Evolutionary conservation across 257 asterid species (phyloP).

Genomic region (Ligustrum vulgare): DNA sequence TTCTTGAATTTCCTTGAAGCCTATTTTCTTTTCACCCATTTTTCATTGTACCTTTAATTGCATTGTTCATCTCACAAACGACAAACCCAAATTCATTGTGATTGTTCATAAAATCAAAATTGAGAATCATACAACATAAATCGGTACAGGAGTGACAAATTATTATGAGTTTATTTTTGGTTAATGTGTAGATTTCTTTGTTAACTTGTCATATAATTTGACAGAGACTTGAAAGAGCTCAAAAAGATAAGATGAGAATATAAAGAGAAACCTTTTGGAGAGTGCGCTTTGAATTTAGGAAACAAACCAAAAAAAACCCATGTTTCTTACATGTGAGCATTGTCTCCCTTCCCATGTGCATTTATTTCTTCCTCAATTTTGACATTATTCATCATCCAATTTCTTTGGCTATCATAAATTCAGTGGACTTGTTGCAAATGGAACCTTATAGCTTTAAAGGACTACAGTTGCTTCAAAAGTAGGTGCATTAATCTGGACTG

Average conservation of each 20-base stretch:
- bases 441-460: background rate
- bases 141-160: background rate
- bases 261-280: background rate
- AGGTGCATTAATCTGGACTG: background rate
- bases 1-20: too few relatives aligned
- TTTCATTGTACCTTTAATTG: too few relatives aligned
- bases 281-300: slow-evolving; percentile 24
- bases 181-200: background rate
- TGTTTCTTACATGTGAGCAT: slow-evolving; percentile 38
- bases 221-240: background rate
- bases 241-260: background rate
- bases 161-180: background rate
- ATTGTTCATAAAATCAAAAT: background rate
- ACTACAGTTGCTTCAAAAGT: slow-evolving; percentile 1
- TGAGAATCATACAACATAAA: too few relatives aligned
- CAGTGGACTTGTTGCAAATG: background rate
- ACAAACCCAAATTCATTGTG: background rate
- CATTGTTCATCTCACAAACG: background rate
- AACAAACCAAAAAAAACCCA: slow-evolving; percentile 27
- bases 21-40: too few relatives aligned
- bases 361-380: slow-evolving; percentile 11
- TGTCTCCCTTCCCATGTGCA: slow-evolving; percentile 41
- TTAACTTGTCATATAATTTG: background rate
- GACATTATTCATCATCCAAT: slow-evolving; percentile 1
- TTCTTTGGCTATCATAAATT: background rate